These are phyloP conservation scores for Yamadazyma dushanensis DNA, from an alignment of 1,139 yeast genomes.

Conservation along the genomic window DNA sequence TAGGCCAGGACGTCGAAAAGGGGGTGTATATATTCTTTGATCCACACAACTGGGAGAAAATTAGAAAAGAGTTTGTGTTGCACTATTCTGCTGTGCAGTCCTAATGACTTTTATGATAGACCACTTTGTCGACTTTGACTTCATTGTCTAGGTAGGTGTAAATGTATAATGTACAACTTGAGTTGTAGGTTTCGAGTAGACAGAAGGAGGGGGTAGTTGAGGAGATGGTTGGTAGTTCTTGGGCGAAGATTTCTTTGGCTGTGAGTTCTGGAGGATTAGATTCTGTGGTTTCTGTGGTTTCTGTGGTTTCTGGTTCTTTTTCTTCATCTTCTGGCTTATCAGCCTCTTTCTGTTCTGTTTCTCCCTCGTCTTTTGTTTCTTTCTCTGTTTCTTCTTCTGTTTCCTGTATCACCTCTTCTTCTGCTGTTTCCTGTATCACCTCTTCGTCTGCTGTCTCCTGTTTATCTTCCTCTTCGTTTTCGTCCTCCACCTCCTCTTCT, in stretches of 20 bases:
- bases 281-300: constrained; percentile 4
- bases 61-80: constrained; percentile 77
- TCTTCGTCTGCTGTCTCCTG: constrained; percentile 39
- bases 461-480: constrained; percentile 24
- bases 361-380: constrained; percentile 32
- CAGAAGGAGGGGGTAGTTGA: constrained; percentile 80
- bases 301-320: constrained; percentile 2
- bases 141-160: constrained; percentile 80
- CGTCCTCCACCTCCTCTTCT: constrained; percentile 33
- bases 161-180: constrained; percentile 77
- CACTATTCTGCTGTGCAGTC: constrained; percentile 60
- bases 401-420: constrained; percentile 9
- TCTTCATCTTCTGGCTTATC: constrained; percentile 22
- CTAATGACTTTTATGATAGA: constrained; percentile 61
- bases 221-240: constrained; percentile 6
- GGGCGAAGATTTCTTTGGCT: too few species aligned
- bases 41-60: constrained; percentile 95
- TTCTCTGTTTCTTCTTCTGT: constrained; percentile 5
- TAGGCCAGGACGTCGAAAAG: constrained; percentile 82
- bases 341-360: constrained; percentile 46
- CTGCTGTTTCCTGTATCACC: constrained; percentile 39
- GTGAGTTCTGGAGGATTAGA: constrained; percentile 7
- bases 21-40: constrained; percentile 97
- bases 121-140: constrained; percentile 88
- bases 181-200: constrained; percentile 76